These are phyloP conservation scores for Powellomyces hirtus DNA, from an alignment of 192 early-diverging fungal species.

Conservation along the genomic window DNA sequence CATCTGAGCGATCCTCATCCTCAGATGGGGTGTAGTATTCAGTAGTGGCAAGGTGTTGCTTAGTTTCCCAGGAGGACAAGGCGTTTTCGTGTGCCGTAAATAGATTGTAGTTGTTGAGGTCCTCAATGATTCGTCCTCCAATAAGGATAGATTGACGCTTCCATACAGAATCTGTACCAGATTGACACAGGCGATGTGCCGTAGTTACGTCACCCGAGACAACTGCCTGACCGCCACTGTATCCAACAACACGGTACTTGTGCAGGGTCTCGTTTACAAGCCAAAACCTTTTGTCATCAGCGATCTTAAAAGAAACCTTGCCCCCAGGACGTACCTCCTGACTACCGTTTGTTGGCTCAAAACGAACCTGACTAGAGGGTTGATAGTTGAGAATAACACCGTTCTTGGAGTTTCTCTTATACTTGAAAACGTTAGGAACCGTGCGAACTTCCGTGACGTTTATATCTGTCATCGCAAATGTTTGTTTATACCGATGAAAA, in stretches of 20 bases:
- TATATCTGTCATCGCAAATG: background rate
- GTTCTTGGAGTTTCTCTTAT: constrained; percentile 10
- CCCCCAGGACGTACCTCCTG: background rate
- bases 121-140: constrained; percentile 1
- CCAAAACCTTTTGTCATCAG: constrained; percentile 10
- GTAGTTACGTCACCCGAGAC: background rate
- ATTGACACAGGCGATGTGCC: background rate
- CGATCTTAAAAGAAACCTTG: constrained; percentile 7
- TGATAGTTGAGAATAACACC: constrained; percentile 15
- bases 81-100: background rate
- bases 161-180: constrained; percentile 7
- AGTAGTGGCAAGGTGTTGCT: background rate
- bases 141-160: background rate
- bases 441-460: background rate
- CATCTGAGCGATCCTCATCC: background rate
- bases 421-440: background rate
- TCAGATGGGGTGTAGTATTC: background rate
- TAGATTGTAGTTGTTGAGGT: constrained; percentile 3
- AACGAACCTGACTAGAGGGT: constrained; percentile 1
- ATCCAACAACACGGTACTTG: background rate
- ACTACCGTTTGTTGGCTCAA: constrained; percentile 8
- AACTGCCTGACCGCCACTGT: background rate
- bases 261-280: background rate
- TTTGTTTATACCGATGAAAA: background rate
- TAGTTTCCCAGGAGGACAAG: background rate